Evolutionary conservation across 1,284 basidiomycete genomes (phyloP).

Genomic region (Trichosporon ovoides): DNA sequence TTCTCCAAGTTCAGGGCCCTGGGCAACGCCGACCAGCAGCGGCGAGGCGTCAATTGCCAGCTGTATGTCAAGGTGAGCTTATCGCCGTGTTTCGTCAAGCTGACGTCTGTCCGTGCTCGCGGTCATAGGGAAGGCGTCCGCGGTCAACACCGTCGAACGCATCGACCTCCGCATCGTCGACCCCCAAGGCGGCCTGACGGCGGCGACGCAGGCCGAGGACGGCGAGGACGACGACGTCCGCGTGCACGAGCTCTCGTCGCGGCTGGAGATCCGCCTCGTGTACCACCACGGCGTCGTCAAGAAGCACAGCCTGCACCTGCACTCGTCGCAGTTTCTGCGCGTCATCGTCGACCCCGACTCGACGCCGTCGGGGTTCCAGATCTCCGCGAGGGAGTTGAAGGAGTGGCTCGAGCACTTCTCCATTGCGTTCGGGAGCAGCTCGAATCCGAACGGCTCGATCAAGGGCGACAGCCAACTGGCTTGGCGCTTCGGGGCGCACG

Average conservation of each 20-base stretch:
- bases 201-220: slow-evolving; percentile 9
- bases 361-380: slow-evolving; percentile 39
- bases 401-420: slow-evolving; percentile 49
- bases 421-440: slow-evolving; percentile 21
- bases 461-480: slow-evolving; percentile 40
- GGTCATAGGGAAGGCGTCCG: slow-evolving; percentile 39
- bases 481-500: slow-evolving; percentile 40
- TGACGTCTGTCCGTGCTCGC: slow-evolving; percentile 41
- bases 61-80: slow-evolving; percentile 43
- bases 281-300: slow-evolving; percentile 47
- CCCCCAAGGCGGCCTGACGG: slow-evolving; percentile 26
- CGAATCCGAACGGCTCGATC: slow-evolving; percentile 10
- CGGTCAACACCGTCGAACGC: slow-evolving; percentile 36
- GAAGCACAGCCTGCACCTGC: slow-evolving; percentile 45
- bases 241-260: slow-evolving; percentile 8
- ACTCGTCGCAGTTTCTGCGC: slow-evolving; percentile 38
- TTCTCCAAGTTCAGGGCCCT: slow-evolving; percentile 36
- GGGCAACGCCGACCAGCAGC: slow-evolving; percentile 25
- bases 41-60: slow-evolving; percentile 40
- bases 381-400: slow-evolving; percentile 37
- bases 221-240: slow-evolving; percentile 17
- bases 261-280: slow-evolving; percentile 36
- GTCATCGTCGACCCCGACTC: slow-evolving; percentile 42
- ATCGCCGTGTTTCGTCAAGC: neutral
- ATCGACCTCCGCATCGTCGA: slow-evolving; percentile 44